Base-by-base conservation (phyloP, 2,329 filamentous ascomycete genomes). In the Aureobasidium sp. region DNA sequence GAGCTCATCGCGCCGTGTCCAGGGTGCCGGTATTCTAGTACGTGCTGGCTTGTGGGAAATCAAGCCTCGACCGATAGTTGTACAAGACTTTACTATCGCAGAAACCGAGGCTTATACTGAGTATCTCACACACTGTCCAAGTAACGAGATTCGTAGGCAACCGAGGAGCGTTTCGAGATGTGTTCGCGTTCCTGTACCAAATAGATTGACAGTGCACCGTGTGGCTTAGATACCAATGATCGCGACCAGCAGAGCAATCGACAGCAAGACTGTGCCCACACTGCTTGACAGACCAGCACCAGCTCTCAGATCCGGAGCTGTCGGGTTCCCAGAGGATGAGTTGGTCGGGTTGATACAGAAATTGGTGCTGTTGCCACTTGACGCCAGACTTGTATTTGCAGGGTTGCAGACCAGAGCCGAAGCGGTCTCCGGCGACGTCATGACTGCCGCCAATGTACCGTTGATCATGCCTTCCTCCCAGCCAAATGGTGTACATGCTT, bases 401-500 rank as follows among this genome's bases (percentile, higher is more conserved):
- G 42, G 54, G n/a, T 58, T 58, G 31, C 54, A 58, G 12, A 37
- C 40, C 11, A 58, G 29, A 3, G 54, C 54, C 40, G 2, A 24
- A 15, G 54, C 54, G 27, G 54, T 47, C 3, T 58, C 42, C 11
- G 40, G 54, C 11, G 54, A 58, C 24, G 54, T 58, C 8, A 24
- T 15, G 11, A 58, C 29, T 2, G 31, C 42, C 1, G 54, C 54
- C 29, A 58, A 22, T 15, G 42, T 37, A n/a, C 54, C 54, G 8
- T 45, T 47, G 19, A 58, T 58, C 19, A 24, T 29, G 19, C 31
- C 42, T 17, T 45, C n/a, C 15, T 27, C 19, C 31, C n/a, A 24
- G 27, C 22, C 40, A n/a, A 58, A 47, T 14, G 54, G 54, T 29
- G 54, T 58, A n/a, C 54, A 58, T 11, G 54, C 42, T 48, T 58